Conservation (phyloP, 2,329 filamentous ascomycete species). For the Cladosporium halotolerans region DNA sequence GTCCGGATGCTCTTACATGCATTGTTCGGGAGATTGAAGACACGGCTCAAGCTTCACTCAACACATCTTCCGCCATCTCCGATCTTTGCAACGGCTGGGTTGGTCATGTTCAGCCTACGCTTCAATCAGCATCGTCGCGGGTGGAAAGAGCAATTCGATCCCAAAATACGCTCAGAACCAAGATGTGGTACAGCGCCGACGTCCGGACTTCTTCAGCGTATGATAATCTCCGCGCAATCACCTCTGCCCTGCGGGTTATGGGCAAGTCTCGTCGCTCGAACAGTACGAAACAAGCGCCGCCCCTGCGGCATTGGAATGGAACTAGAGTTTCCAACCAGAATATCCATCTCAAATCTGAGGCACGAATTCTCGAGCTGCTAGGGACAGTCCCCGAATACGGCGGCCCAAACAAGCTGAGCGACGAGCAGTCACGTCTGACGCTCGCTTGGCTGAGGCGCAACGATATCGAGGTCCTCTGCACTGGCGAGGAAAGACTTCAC, state of each 20-base stretch:
- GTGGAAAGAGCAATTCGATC: background rate
- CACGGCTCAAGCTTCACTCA: background rate
- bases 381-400: constrained; percentile 77
- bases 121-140: background rate
- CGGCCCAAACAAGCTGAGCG: constrained; percentile 90
- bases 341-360: constrained; percentile 66
- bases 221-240: constrained; percentile 78
- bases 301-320: constrained; percentile 37
- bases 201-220: constrained; percentile 86
- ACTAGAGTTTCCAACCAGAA: constrained; percentile 36
- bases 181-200: constrained; percentile 98
- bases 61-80: background rate
- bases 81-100: constrained; percentile 3
- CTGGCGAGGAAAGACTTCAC: constrained; percentile 89
- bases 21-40: background rate
- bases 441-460: constrained; percentile 73
- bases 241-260: constrained; percentile 87
- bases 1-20: background rate
- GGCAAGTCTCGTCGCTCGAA: constrained; percentile 47
- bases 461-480: constrained; percentile 86
- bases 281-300: constrained; percentile 35
- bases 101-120: background rate
- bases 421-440: constrained; percentile 85
- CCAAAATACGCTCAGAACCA: constrained; percentile 54
- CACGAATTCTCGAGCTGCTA: constrained; percentile 79